Base-by-base conservation (phyloP, 2,329 filamentous ascomycete genomes). In the Trichothecium roseum region DNA sequence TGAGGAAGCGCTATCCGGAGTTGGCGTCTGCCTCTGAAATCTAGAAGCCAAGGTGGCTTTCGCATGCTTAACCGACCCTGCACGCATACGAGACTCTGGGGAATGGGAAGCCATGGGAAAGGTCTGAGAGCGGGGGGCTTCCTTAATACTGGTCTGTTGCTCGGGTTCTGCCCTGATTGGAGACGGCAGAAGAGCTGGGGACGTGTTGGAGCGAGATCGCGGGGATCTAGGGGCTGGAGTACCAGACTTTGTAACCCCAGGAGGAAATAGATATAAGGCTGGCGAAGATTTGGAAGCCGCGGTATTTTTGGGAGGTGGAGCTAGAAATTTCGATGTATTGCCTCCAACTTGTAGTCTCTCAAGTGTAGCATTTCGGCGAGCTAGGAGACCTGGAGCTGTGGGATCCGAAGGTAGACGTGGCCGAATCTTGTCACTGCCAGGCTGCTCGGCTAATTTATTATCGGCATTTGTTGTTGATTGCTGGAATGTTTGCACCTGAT, bases 291-390 rank as follows among this genome's bases (percentile, higher is more conserved):
- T 40, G 3, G 60, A 6, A 24, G 20, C 20, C 20, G 20, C 20
- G 20, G 10, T 10, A 24, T 24, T 24, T 58, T 28, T 66, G 59
- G 3, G 72, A 68, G 4, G 72, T 72, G 3, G 67, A 69, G 48
- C 34, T 38, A 42, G 16, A 44, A 36, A 16, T 51, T 43, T 22
- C 44, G 45, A 8, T 37, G 44, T 30, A 63, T 60, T 39, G 59
- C 53, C 42, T 65, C 59, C 41, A 56, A 50, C 37, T 38, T 68
- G 72, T 1, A 83, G 56, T 38, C 66, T 72, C 36, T 74, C 66
- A 10, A 78, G 51, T 0, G 69, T 75, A 7, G 72, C 73, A 44
- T 80, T 74, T 29, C 75, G 65, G 38, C 74, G 66, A 17, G 66
- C 66, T 18, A 78, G 57, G 7, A 79, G 58, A 1, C 53, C 51